Evolutionary conservation across 495 filamentous ascomycete genomes (phyloP), one percentile per base, ranked within the genome.

Genomic region (Extremus antarcticus): DNA sequence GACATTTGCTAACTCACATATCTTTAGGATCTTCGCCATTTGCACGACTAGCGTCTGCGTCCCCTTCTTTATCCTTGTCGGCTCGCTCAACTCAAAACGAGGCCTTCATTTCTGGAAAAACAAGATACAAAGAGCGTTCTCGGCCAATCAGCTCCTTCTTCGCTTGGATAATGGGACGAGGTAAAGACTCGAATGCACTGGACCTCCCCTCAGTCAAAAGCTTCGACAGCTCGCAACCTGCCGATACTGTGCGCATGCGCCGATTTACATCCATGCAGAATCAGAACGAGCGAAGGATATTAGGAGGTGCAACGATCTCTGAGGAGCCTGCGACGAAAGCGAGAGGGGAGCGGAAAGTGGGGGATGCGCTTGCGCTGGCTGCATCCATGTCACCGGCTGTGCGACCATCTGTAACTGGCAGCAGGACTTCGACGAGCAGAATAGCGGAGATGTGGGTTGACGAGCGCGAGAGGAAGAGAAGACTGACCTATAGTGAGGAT

Each of bases 11-110:
- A n/a, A n/a, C n/a, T n/a, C n/a, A n/a, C n/a, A n/a, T n/a, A n/a
- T n/a, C n/a, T n/a, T n/a, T n/a, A n/a, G n/a, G n/a, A n/a, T n/a
- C 46, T 70, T 74, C 50, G 71, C 61, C 29, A 57, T 74, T 21
- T 66, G 68, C 8, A 68, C 68, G 23, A 62, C 51, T 10, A 65
- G 63, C 13, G 65, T 76, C 22, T 76, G 73, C 53, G 47, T 74
- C 10, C 73, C 73, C 13, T 73, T 71, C 47, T 73, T 74, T 54
- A 38, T 71, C 3, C 65, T 74, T n/a, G 65, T 76, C 22, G 70
- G 68, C 23, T 69, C 64, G 24, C 53, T 76, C n/a, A 73, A 72
- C 50, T 64, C 64, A 1, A 63, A 55, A 13, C 47, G 39, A 1
- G 66, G 66, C 2, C 63, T 66, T 47, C 47, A 43, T 21, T 57